Conservation (phyloP, 1,139 yeast species). For the Zhuliangozyma parablackwelliae region DNA sequence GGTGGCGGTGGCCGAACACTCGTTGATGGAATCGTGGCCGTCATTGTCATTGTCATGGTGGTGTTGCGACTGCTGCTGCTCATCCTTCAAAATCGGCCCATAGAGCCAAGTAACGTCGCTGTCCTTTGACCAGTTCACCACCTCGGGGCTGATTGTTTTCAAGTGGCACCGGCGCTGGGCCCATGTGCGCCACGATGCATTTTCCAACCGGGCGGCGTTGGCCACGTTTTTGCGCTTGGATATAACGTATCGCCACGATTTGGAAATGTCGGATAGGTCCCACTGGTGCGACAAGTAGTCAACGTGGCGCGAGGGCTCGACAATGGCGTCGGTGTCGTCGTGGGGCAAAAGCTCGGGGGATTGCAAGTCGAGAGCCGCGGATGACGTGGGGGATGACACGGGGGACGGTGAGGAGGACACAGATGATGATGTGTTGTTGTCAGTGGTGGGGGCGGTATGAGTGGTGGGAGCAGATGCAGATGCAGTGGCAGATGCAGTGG, state of each 20-base stretch:
- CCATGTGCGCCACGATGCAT: conserved; percentile 87
- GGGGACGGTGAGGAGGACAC: conserved; percentile 12
- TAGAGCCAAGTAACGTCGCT: conserved; percentile 80
- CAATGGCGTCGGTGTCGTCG: conserved; percentile 79
- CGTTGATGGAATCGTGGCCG: conserved; percentile 13
- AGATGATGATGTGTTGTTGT: conserved; percentile 1
- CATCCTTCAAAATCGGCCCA: conserved; percentile 65
- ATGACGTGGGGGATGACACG: conserved; percentile 7
- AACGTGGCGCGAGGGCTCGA: conserved; percentile 85
- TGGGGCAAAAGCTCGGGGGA: conserved; percentile 53
- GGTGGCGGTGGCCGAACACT: conserved; percentile 19
- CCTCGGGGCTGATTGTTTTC: conserved; percentile 67
- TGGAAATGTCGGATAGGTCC: conserved; percentile 90
- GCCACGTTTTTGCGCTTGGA: conserved; percentile 73
- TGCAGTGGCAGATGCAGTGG: background rate
- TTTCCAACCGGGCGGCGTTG: conserved; percentile 63
- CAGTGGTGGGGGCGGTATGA: background rate
- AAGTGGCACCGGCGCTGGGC: conserved; percentile 67
- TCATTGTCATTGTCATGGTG: conserved; percentile 13
- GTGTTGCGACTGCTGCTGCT: conserved; percentile 14
- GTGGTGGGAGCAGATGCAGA: background rate
- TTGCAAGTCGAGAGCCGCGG: conserved; percentile 10
- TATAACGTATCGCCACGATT: conserved; percentile 92
- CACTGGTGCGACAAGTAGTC: conserved; percentile 93
- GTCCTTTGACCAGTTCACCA: conserved; percentile 75